Evolutionary conservation across 805 yeast genomes (phyloP).

Genomic region (Kazachstania viticola): DNA sequence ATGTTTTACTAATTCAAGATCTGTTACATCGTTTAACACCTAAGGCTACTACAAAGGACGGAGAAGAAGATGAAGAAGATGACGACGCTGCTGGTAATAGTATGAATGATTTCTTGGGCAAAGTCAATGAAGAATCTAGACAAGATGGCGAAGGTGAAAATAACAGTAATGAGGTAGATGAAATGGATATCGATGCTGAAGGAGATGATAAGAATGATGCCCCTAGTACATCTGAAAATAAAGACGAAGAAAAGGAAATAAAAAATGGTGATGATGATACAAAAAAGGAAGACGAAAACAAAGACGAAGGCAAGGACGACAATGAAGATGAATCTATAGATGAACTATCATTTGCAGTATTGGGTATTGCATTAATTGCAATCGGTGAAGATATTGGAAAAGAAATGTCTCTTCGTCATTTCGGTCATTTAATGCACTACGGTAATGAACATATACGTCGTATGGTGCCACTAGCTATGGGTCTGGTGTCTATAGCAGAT

Average conservation of each 20-base stretch:
- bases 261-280: constrained; percentile 20
- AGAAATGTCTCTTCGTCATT: constrained; percentile 94
- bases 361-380: constrained; percentile 88
- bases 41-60: constrained; percentile 47
- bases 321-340: constrained; percentile 24
- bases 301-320: constrained; percentile 18
- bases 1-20: constrained; percentile 87
- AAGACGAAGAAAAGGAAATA: constrained; percentile 19
- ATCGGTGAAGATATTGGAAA: constrained; percentile 98
- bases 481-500: constrained; percentile 81
- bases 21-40: constrained; percentile 78
- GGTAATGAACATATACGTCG: constrained; percentile 85
- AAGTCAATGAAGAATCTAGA: constrained; percentile 14
- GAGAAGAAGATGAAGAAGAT: constrained; percentile 47
- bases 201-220: constrained; percentile 7
- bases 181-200: constrained; percentile 13
- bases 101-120: constrained; percentile 25
- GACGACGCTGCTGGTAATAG: constrained; percentile 26
- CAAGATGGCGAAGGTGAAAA: constrained; percentile 20
- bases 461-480: constrained; percentile 98
- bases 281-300: constrained; percentile 10
- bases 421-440: constrained; percentile 94
- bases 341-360: constrained; percentile 68
- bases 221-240: constrained; percentile 18
- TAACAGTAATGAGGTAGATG: constrained; percentile 12